Conservation (phyloP, 164 flowering plant genomes). For the Stephania cephalantha region DNA sequence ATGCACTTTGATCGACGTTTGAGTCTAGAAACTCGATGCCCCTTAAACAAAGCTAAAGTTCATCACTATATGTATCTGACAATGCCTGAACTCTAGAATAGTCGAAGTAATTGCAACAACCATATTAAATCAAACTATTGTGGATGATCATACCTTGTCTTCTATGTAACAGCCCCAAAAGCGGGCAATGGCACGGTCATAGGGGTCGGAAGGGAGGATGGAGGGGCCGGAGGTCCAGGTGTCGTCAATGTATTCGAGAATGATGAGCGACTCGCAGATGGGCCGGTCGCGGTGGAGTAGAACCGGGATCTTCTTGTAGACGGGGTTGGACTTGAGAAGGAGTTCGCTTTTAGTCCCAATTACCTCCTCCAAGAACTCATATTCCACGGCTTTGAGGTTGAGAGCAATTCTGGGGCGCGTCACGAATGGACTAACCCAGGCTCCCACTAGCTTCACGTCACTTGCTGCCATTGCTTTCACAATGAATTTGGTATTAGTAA, state of each 20-base stretch:
- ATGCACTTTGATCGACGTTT: too few relatives aligned
- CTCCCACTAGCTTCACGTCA: background rate
- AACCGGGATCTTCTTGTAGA: background rate
- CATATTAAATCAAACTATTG: too few relatives aligned
- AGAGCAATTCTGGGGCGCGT: background rate
- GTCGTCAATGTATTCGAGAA: background rate
- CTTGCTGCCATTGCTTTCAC: too few relatives aligned
- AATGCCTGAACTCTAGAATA: too few relatives aligned
- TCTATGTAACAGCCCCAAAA: background rate
- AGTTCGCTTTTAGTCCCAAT: background rate
- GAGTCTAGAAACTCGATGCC: too few relatives aligned
- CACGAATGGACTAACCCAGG: background rate
- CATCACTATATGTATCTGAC: too few relatives aligned
- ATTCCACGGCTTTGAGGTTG: background rate
- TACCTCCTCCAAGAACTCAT: background rate
- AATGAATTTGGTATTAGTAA: too few relatives aligned
- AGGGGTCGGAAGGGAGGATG: background rate
- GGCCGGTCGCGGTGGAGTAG: background rate
- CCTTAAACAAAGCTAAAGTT: too few relatives aligned
- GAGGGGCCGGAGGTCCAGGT: background rate
- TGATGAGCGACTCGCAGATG: background rate
- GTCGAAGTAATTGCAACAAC: too few relatives aligned
- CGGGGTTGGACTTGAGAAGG: background rate
- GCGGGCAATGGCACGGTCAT: background rate
- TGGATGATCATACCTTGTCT: background rate